Percentiles rank a stretch among this genome's conserved stretches.
These are phyloP conservation scores for Prunus mume DNA, from an alignment of 306 rosid species.

Conservation along the genomic window DNA sequence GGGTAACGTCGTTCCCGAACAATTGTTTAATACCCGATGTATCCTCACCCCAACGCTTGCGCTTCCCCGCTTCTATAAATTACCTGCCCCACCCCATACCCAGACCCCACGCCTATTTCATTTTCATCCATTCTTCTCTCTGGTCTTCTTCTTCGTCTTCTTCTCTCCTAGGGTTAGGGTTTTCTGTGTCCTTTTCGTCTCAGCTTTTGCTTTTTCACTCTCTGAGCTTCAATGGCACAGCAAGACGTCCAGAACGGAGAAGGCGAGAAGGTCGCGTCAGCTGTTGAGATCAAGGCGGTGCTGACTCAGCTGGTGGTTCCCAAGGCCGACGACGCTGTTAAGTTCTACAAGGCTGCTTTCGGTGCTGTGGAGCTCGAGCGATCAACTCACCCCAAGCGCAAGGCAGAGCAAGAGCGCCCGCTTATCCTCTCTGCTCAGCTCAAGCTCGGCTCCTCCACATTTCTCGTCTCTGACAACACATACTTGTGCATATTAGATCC, in stretches of 20 bases:
- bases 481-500: background rate
- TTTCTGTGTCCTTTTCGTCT: background rate
- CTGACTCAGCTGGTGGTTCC: conserved; percentile 55
- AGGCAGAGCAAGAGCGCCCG: conserved; percentile 78
- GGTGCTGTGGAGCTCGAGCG: conserved; percentile 75
- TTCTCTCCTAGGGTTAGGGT: conserved; percentile 59
- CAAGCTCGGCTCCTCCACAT: conserved; percentile 46
- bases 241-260: conserved; percentile 57
- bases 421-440: conserved; percentile 59
- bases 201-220: background rate
- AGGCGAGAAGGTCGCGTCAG: conserved; percentile 25
- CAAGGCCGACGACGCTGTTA: conserved; percentile 64
- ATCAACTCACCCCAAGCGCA: conserved; percentile 59
- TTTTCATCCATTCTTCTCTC: conserved; percentile 5
- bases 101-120: conserved; percentile 26
- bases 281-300: conserved; percentile 35
- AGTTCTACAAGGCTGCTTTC: conserved; percentile 70
- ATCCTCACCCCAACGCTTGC: conserved; percentile 39
- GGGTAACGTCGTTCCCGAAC: background rate
- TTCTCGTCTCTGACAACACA: conserved; percentile 47
- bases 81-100: conserved; percentile 24
- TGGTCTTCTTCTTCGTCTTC: background rate
- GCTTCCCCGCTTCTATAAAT: conserved; percentile 57
- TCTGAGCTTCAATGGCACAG: conserved; percentile 47
- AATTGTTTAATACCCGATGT: conserved; percentile 26